Evolutionary conservation across 2,329 filamentous ascomycete species (phyloP).

Genomic region (Herpotrichia juniperi): DNA sequence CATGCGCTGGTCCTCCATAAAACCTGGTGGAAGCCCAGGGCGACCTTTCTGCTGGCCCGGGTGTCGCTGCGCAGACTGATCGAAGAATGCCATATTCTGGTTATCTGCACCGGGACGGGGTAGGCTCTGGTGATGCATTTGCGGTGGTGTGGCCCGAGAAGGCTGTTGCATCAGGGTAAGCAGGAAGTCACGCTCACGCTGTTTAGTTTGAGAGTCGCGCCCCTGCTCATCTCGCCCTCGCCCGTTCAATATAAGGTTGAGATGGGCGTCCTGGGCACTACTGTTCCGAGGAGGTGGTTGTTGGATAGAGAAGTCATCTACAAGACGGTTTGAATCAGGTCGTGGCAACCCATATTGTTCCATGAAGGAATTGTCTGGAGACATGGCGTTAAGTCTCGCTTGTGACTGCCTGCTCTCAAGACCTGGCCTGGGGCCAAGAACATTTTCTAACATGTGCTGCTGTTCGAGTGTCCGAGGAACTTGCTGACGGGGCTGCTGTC

Average conservation of each 20-base stretch:
- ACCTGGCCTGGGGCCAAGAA: slow-evolving; percentile 37
- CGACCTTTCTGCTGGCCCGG: slow-evolving; percentile 47
- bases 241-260: slow-evolving; percentile 44
- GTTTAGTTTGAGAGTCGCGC: slow-evolving; percentile 52
- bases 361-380: slow-evolving; percentile 36
- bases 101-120: slow-evolving; percentile 42
- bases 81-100: slow-evolving; percentile 41
- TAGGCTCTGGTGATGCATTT: slow-evolving; percentile 38
- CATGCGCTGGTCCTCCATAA: slow-evolving; percentile 44
- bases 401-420: slow-evolving; percentile 39
- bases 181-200: slow-evolving; percentile 78
- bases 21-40: slow-evolving; percentile 42
- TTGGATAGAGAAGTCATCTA: slow-evolving; percentile 37
- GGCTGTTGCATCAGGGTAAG: slow-evolving; percentile 80
- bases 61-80: slow-evolving; percentile 38
- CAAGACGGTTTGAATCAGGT: slow-evolving; percentile 36
- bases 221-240: slow-evolving; percentile 45
- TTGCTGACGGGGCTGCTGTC: slow-evolving; percentile 25
- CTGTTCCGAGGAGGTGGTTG: slow-evolving; percentile 37
- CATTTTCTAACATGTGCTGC: slow-evolving; percentile 43
- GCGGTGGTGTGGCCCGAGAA: slow-evolving; percentile 38
- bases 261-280: slow-evolving; percentile 39
- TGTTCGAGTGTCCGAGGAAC: slow-evolving; percentile 39
- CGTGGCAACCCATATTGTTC: slow-evolving; percentile 40
- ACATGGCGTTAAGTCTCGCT: slow-evolving; percentile 41